These are phyloP conservation scores for Crucihimalaya himalaica DNA, from an alignment of 345 rosid species.

Conservation along the genomic window DNA sequence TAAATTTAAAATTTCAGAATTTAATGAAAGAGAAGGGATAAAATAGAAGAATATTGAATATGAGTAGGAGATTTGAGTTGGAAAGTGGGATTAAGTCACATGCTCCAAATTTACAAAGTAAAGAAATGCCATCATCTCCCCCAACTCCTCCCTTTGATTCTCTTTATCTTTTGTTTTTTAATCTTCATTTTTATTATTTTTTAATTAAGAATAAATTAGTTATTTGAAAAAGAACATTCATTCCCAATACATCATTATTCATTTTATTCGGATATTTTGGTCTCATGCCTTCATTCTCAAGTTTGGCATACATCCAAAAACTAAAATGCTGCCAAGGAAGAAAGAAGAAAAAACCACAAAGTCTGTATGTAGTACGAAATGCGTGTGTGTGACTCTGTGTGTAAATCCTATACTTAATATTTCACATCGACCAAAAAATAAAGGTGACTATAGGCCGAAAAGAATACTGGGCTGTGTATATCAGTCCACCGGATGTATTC, in stretches of 20 bases:
- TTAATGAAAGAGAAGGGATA: not conserved
- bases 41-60: slow-evolving; percentile 2
- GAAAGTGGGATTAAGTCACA: slow-evolving; percentile 43
- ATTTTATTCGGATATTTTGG: slow-evolving; percentile 26
- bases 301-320: slow-evolving; percentile 34
- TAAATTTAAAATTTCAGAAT: not conserved
- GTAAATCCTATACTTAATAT: not conserved
- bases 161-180: slow-evolving; percentile 26
- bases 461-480: not conserved
- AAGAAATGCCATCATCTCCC: slow-evolving; percentile 40
- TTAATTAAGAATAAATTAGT: not conserved
- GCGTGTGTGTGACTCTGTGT: no score
- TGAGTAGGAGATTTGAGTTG: slow-evolving; percentile 35
- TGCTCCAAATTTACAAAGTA: slow-evolving; percentile 42
- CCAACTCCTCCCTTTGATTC: slow-evolving; percentile 37
- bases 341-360: not conserved
- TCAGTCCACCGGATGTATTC: not conserved
- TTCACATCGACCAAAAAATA: not conserved
- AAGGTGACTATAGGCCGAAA: not conserved
- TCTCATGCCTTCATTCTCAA: slow-evolving; percentile 39
- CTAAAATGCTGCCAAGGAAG: slow-evolving; percentile 7
- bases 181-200: slow-evolving; percentile 2
- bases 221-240: slow-evolving; percentile 21
- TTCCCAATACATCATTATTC: slow-evolving; percentile 28
- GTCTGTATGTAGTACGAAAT: no score